Evolutionary conservation across 192 early-diverging fungal species (phyloP), one percentile per base, ranked within the genome.

Genomic region (Oehlia diaphana): DNA sequence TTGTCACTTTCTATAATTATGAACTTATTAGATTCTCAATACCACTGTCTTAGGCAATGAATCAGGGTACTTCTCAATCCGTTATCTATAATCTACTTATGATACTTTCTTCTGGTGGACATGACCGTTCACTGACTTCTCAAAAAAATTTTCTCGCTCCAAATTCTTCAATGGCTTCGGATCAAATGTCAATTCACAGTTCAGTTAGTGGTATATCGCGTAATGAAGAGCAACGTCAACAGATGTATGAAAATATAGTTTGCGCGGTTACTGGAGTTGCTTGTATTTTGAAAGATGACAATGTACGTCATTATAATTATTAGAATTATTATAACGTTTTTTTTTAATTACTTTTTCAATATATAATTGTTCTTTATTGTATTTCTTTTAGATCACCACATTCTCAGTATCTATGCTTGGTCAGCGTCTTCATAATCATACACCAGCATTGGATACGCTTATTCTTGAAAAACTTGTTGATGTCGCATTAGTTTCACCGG

Each of bases 351-450:
- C 21, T 74, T 44, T n/a, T 73, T 28, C 50, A n/a, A 66, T 35
- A 28, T 16, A 31, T 28, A 13, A 10, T n/a, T 64, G 26, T 12
- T 44, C n/a, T 44, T 13, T 10, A 69, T 28, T 69, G 39, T 58
- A 21, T 4, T 12, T 31, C 16, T 63, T 39, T 62, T 83, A 90
- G 89, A 89, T 90, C 71, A 90, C 91, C 0, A 85, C 88, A 8
- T 79, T 86, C 75, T 89, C 88, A 42, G 88, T 92, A 19, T 91
- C 90, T 16, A 90, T 91, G 86, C 81, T 95, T 77, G 74, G 89
- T 62, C 89, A 89, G 78, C 89, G 91, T 62, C 87, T 90, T 67
- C 88, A 89, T 63, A 86, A 88, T 50, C 74, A 85, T 47, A 84
- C 84, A 61, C 77, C 86, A 3, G 83, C 86, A 28, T 76, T 92